phyloP scores from a whole-genome alignment of 768 basidiomycete species.

The Tylopilus subfusipes region DNA sequence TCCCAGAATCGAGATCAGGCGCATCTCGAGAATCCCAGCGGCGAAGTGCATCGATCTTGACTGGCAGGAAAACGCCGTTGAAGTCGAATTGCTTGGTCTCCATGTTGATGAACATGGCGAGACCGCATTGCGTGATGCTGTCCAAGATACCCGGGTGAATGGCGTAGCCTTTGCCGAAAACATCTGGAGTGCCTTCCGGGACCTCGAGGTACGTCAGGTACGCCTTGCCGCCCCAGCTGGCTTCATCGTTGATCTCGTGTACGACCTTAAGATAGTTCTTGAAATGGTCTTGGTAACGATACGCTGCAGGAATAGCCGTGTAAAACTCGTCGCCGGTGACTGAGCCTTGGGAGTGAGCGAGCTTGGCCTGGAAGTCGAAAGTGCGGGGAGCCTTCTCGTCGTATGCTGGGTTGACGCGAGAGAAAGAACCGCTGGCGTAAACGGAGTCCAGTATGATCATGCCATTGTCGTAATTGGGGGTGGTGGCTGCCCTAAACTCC shows the following conservation, averaged over 20 bases:
- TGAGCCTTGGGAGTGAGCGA: conserved; percentile 17
- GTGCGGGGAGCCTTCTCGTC: conserved; percentile 19
- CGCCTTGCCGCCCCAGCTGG: conserved; percentile 26
- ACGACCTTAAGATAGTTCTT: conserved; percentile 28
- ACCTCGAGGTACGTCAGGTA: conserved; percentile 26
- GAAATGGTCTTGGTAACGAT: conserved; percentile 25
- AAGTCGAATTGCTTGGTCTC: conserved; percentile 30
- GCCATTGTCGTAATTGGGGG: conserved; percentile 20
- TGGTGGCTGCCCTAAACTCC: conserved; percentile 29
- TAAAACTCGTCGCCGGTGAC: conserved; percentile 21
- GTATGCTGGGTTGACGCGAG: conserved; percentile 26
- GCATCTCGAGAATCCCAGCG: conserved; percentile 29
- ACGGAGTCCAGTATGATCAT: conserved; percentile 29
- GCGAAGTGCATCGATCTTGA: conserved; percentile 29
- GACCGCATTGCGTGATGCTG: conserved; percentile 32
- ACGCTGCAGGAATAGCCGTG: conserved; percentile 15
- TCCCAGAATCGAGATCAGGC: conserved; percentile 22
- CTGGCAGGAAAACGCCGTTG: conserved; percentile 31
- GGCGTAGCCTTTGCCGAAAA: conserved; percentile 29
- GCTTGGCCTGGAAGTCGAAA: conserved; percentile 23
- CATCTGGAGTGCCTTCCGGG: conserved; percentile 23
- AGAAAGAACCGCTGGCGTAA: conserved; percentile 29
- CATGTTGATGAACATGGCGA: conserved; percentile 30
- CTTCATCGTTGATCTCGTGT: conserved; percentile 27
- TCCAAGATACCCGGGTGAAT: conserved; percentile 35